Evolutionary conservation across 306 rosid genomes (phyloP).

Genomic region (Elaeagnus macrophylla): DNA sequence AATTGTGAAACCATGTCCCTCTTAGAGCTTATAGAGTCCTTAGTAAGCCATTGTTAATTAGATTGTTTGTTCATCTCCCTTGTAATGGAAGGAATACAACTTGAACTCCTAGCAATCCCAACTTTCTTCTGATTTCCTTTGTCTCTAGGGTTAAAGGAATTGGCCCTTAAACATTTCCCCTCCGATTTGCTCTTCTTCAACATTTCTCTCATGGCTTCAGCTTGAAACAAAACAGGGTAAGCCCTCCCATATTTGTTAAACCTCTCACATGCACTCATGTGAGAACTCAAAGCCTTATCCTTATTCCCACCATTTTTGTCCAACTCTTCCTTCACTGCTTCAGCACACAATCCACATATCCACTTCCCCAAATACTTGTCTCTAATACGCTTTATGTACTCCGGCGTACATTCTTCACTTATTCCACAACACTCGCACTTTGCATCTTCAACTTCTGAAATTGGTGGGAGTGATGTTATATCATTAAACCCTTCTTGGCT

Average conservation of each 20-base stretch:
- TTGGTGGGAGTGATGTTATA: conserved; percentile 34
- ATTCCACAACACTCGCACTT: conserved; percentile 95
- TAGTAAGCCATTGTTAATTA: conserved; percentile 36
- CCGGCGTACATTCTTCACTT: conserved; percentile 83
- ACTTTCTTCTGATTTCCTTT: conserved; percentile 43
- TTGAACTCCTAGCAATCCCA: conserved; percentile 69
- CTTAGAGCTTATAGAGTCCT: neutral
- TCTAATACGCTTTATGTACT: conserved; percentile 63
- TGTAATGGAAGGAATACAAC: conserved; percentile 81
- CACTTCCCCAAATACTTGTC: conserved; percentile 59
- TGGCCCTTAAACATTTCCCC: conserved; percentile 45
- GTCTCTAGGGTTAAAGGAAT: conserved; percentile 79
- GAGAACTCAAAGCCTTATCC: conserved; percentile 61
- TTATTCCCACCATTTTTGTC: conserved; percentile 72
- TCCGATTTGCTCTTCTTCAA: conserved; percentile 57
- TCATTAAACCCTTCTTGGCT: conserved; percentile 31
- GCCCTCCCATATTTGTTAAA: conserved; percentile 78
- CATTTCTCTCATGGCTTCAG: conserved; percentile 91
- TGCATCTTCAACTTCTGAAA: conserved; percentile 70
- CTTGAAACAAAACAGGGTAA: conserved; percentile 78
- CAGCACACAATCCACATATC: conserved; percentile 78
- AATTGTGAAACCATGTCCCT: neutral
- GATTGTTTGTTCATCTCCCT: conserved; percentile 52
- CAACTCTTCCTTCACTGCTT: conserved; percentile 85
- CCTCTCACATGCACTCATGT: conserved; percentile 70